Base-by-base conservation (phyloP, 768 basidiomycete species). In the Kwoniella bestiolae region DNA sequence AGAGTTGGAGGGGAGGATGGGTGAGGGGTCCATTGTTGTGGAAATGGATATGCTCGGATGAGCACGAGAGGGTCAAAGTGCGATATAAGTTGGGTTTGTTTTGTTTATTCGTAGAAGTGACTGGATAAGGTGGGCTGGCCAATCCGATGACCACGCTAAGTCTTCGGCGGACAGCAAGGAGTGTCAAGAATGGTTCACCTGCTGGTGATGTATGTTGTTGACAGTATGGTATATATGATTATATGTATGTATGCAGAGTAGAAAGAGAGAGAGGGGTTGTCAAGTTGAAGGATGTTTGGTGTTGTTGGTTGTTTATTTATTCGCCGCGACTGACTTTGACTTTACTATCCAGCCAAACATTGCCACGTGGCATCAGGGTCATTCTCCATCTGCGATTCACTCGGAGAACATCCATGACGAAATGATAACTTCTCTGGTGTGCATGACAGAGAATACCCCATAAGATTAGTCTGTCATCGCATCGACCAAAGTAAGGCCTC, bases 1-100 rank as follows among this genome's bases (percentile, higher is more conserved):
- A 23, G 59, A 50, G 14, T 29, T 23, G 16, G 77, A 78, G 14
- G 73, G 70, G 18, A 63, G 62, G 53, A 78, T 78, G 4, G 77
- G 74, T 46, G 29, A 16, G 8, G 67, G 62, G 46, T 66, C 65
- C 68, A 72, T 72, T 3, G 5, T 41, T 14, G 8, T 9, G 68
- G 63, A 47, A 35, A 47, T 21, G 25, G 23, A n/a, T 25, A 18
- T 47, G 21, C 25, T 47, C 46, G 9, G 7, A 18, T 3, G 25
- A 47, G 25, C 21, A 47, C 9, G n/a, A 21, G 25, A 25, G 25
- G 25, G 11, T 7, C 46, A 14, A 47, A 47, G 25, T 47, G 11
- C 6, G 46, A 6, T 47, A 8, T 21, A 4, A n/a, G 21, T 47
- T 47, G 25, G n/a, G 9, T 47, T 47, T n/a, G 46, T 47, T 47